A percentile compares a stretch with the other conserved stretches of the same genome.
Evolutionary conservation across 345 rosid genomes (phyloP).

Genomic region (Salix exigua): DNA sequence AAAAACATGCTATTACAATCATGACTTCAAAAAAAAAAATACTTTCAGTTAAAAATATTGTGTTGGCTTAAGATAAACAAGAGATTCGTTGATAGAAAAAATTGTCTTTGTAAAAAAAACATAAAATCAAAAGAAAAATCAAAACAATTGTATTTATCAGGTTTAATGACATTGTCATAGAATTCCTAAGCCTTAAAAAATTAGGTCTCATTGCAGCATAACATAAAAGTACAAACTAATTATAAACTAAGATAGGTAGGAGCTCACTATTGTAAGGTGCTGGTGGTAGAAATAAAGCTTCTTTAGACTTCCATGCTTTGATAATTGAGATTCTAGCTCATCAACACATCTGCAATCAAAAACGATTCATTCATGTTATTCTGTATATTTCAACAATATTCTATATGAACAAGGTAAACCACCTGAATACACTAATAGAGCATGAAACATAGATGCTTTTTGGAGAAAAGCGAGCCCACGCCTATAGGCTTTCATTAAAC

Average conservation of each 20-base stretch:
- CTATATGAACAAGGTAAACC: background rate
- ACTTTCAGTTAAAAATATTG: no score
- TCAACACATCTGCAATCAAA: conserved; percentile 76
- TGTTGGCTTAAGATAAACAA: background rate
- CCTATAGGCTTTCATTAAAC: background rate
- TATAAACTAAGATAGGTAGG: conserved; percentile 1
- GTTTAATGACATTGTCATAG: no score
- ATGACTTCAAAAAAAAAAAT: no score
- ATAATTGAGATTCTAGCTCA: conserved; percentile 84
- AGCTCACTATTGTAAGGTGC: conserved; percentile 83
- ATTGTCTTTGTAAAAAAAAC: no score
- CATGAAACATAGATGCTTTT: background rate
- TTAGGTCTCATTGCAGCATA: no score
- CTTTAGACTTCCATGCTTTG: conserved; percentile 94
- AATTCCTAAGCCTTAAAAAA: no score
- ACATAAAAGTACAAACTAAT: no score
- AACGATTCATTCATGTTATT: conserved; percentile 1
- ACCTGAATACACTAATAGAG: background rate
- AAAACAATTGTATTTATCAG: no score
- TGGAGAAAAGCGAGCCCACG: background rate
- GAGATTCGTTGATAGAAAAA: no score
- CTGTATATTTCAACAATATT: background rate
- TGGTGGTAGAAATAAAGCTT: conserved; percentile 90
- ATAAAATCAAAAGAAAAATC: no score
- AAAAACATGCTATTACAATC: no score